Conservation (phyloP, 371 early-diverging fungal genomes). For the Gilbertella persicaria region DNA sequence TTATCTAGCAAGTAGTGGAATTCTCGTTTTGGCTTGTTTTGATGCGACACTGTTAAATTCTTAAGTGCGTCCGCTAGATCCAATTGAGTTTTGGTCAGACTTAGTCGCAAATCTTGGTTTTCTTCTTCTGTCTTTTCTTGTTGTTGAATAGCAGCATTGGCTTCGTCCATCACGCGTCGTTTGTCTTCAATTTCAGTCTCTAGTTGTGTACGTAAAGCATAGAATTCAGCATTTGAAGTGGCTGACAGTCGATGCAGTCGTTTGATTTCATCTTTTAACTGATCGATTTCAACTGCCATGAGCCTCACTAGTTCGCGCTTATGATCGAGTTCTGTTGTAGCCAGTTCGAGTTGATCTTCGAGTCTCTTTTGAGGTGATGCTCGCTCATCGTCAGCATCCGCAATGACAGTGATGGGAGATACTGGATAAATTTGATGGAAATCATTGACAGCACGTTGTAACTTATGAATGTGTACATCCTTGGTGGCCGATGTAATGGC, state of each 20-base stretch:
- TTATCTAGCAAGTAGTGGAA: neutral
- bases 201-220: constrained; percentile 23
- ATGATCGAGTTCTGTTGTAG: constrained; percentile 39
- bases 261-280: constrained; percentile 37
- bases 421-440: constrained; percentile 1
- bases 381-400: neutral
- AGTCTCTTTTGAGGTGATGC: constrained; percentile 25
- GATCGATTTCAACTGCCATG: constrained; percentile 28
- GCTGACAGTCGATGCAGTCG: constrained; percentile 21
- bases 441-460: constrained; percentile 12
- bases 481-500: constrained; percentile 11
- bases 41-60: constrained; percentile 14
- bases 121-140: constrained; percentile 34
- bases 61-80: constrained; percentile 28
- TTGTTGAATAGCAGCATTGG: constrained; percentile 25
- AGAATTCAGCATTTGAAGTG: constrained; percentile 17
- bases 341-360: constrained; percentile 48
- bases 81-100: constrained; percentile 34
- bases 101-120: constrained; percentile 31
- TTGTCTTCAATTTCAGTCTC: constrained; percentile 32
- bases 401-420: neutral
- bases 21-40: neutral
- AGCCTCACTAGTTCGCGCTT: constrained; percentile 34
- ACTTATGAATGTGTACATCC: constrained; percentile 13
- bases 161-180: constrained; percentile 35